Evolutionary conservation across 2,329 filamentous ascomycete genomes (phyloP), one percentile per base, ranked within the genome.

Genomic region (Exophiala xenobiotica): DNA sequence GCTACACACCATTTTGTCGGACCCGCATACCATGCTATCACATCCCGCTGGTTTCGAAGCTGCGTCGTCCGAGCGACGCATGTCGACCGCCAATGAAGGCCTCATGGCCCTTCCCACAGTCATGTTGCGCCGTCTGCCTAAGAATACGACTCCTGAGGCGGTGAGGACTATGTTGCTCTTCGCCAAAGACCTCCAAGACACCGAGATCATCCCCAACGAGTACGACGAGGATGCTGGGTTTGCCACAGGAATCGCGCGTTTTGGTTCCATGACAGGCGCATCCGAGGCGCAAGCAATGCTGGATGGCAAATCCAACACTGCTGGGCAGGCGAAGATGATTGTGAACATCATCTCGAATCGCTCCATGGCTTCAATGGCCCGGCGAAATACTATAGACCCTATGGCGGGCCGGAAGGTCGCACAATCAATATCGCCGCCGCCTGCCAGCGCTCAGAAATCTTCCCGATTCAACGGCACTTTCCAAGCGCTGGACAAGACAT

Each of bases 151-250:
- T 61, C 68, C 73, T 44, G 81, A 84, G 56, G 73, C 78, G 14
- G 73, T 86, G 49, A 76, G 78, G 58, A 82, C 78, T 64, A 82
- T 86, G 73, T 71, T 86, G 4, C 72, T 84, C n/a, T 85, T 86
- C 60, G 80, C 82, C 16, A 80, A 82, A 60, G 81, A 85, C 56
- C 73, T 85, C 42, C 68, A 82, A 42, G 78, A 82, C 56, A 77
- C 77, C 49, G 78, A 82, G 46, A 76, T 85, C 54, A 70, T 84
- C 12, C 68, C 73, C 4, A 72, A 74, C 43, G 77, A 78, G n/a
- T 72, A 73, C 54, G 70, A 76, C 12, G 79, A 83, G 44, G 81
- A 85, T 59, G 69, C 72, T 42, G 77, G 76, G 22, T 83, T 78
- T 58, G 66, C 76, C 19, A 79, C 76, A 43, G 82, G 81, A 31